phyloP scores from a whole-genome alignment of 2,329 filamentous ascomycete genomes.

The Penicillium sp. region DNA sequence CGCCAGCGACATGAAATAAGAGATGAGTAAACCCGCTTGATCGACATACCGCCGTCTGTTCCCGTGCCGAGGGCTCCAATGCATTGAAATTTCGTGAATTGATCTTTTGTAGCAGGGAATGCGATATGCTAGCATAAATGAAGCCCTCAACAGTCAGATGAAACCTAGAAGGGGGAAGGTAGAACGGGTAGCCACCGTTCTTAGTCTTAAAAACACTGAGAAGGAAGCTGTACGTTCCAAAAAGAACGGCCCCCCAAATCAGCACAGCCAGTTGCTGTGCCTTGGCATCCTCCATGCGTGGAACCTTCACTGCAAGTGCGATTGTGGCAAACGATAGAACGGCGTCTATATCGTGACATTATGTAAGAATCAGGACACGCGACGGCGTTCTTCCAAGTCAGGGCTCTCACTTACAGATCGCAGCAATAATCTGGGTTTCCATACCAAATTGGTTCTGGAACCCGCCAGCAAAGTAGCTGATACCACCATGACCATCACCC shows the following conservation, averaged over 20 bases:
- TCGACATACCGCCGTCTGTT: not conserved
- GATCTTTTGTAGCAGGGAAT: not conserved
- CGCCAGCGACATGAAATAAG: constrained; percentile 7
- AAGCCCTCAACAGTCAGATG: not conserved
- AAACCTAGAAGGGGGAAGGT: constrained; percentile 78
- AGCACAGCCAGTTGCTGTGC: constrained; percentile 79
- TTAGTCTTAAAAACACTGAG: constrained; percentile 91
- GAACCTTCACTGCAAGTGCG: constrained; percentile 85
- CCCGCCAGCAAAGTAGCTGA: constrained; percentile 85
- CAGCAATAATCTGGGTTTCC: constrained; percentile 92
- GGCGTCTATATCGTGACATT: constrained; percentile 55
- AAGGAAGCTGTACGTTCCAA: constrained; percentile 88
- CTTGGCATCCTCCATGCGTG: constrained; percentile 75
- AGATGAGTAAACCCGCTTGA: not conserved
- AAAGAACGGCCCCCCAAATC: constrained; percentile 72
- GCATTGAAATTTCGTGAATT: not conserved
- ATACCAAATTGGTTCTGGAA: constrained; percentile 93
- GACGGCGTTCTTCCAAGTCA: constrained; percentile 10
- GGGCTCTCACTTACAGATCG: constrained; percentile 69
- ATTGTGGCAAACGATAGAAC: constrained; percentile 87
- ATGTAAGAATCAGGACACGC: not conserved
- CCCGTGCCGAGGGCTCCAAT: not conserved
- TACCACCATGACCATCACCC: constrained; percentile 77
- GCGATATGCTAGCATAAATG: too few species aligned
- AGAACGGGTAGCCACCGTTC: constrained; percentile 93